Evolutionary conservation across 208 protist genomes (phyloP).

Genomic region (Wallacemonas rigidus): DNA sequence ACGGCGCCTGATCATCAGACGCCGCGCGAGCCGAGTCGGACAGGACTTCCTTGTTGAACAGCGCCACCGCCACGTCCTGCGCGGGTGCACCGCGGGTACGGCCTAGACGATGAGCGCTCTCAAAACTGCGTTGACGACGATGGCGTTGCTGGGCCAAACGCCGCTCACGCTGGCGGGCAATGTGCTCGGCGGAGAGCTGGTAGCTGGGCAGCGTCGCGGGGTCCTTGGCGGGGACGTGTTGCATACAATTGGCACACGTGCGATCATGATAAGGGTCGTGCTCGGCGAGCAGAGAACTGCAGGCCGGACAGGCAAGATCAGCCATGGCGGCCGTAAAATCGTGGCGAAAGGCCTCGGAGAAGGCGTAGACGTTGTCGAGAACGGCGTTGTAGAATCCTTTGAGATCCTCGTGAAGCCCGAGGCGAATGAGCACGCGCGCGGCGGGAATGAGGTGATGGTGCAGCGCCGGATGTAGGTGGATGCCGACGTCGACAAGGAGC

Average conservation of each 20-base stretch:
- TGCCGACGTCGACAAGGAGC: slow-evolving; percentile 78
- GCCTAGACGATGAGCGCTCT: slow-evolving; percentile 40
- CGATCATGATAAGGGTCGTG: slow-evolving; percentile 69
- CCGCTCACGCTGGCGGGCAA: slow-evolving; percentile 48
- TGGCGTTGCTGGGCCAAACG: slow-evolving; percentile 38
- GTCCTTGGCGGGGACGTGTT: slow-evolving; percentile 60
- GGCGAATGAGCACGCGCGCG: slow-evolving; percentile 69
- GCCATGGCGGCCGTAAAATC: slow-evolving; percentile 73
- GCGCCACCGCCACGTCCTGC: slow-evolving; percentile 13
- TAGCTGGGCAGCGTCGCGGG: slow-evolving; percentile 58
- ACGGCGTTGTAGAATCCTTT: slow-evolving; percentile 77
- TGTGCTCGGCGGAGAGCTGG: slow-evolving; percentile 68
- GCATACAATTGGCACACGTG: slow-evolving; percentile 68
- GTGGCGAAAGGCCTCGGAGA: slow-evolving; percentile 57
- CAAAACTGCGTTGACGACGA: slow-evolving; percentile 39
- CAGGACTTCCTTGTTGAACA: slow-evolving; percentile 2
- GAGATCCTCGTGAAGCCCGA: slow-evolving; percentile 71
- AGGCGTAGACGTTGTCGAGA: slow-evolving; percentile 73
- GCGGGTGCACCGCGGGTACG: neutral
- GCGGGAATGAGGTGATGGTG: slow-evolving; percentile 76
- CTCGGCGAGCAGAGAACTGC: slow-evolving; percentile 59
- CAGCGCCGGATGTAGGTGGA: slow-evolving; percentile 74
- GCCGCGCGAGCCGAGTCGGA: neutral
- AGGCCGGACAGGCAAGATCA: slow-evolving; percentile 77
- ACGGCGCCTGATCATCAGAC: slow-evolving; percentile 14